Base-by-base conservation (phyloP, 495 filamentous ascomycete genomes). In the Hyaloscypha bicolor region DNA sequence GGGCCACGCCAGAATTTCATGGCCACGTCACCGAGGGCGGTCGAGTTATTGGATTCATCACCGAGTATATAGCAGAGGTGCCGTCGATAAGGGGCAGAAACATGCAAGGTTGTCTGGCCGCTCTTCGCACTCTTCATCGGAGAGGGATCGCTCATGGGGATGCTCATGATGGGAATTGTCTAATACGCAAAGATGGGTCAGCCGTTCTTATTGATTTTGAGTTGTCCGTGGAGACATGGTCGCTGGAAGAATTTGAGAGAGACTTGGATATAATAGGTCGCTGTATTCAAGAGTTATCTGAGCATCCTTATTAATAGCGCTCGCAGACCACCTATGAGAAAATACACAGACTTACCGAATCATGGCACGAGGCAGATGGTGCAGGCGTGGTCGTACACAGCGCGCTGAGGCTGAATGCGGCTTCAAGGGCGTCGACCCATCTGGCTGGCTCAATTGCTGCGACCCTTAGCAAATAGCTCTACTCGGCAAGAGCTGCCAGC, bases 141-240 rank as follows among this genome's bases (percentile, higher is more conserved):
- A 64, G 62, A 55, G 62, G 62, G 16, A 64, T 64, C 45, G 45
- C 62, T 33, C 62, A 64, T 29, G 62, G 62, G n/a, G 62, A 64
- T 39, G 60, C 60, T 2, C 60, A 62, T 52, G 42, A 62, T 29
- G 60, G 35, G 35, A 62, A 62, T 19, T 62, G 60, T 51, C 12
- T 62, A n/a, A 51, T 52, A 51, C 60, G 60, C 0, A 29, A 48
- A 25, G 42, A 62, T 62, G 60, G 60, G 22, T 25, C 37, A 3
- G 12, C 60, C 9, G 60, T 62, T 48, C 60, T 62, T 6, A 62
- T 62, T 52, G 60, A 62, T 62, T 62, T 48, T 48, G 60, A 62
- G 8, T 31, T 62, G 45, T 62, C 35, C 25, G 9, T 62, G 37
- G 60, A 62, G 39, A 51, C 37, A 11, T 62, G 35, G 37, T 22